A percentile compares a stretch with the other conserved stretches of the same genome.
phyloP scores from a whole-genome alignment of 2,329 filamentous ascomycete species.

The Ophiocordyceps camponoti-leonardi region DNA sequence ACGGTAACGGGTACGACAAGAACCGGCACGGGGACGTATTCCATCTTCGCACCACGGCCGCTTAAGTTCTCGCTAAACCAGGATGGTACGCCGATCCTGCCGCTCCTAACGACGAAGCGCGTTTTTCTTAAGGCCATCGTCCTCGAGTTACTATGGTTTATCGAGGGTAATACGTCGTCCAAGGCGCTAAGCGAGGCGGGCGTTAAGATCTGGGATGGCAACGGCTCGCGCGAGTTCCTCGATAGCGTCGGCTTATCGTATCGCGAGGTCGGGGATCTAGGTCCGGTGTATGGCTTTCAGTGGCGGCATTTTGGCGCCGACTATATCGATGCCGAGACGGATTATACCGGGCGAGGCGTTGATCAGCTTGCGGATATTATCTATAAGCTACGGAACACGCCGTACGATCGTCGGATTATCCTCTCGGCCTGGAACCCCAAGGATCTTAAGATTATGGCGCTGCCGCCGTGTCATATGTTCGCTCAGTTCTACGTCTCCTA shows the following conservation, averaged over 20 bases:
- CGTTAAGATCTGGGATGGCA: slow-evolving; percentile 97
- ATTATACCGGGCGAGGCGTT: slow-evolving; percentile 78
- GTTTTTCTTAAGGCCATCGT: slow-evolving; percentile 85
- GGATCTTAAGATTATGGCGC: slow-evolving; percentile 72
- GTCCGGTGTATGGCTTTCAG: slow-evolving; percentile 95
- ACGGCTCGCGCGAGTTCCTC: slow-evolving; percentile 78
- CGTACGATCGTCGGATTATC: slow-evolving; percentile 81
- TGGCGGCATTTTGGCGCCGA: slow-evolving; percentile 96
- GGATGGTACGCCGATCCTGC: slow-evolving; percentile 48
- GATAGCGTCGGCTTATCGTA: slow-evolving; percentile 69
- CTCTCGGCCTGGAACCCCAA: slow-evolving; percentile 87
- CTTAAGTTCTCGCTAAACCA: slow-evolving; percentile 73
- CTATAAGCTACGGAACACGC: slow-evolving; percentile 63
- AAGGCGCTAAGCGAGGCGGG: slow-evolving; percentile 58
- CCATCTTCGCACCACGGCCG: slow-evolving; percentile 72
- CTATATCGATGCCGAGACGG: slow-evolving; percentile 60
- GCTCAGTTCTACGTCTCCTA: slow-evolving; percentile 88
- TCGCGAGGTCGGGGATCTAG: slow-evolving; percentile 75
- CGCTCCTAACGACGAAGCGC: slow-evolving; percentile 91
- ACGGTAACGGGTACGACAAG: slow-evolving; percentile 20
- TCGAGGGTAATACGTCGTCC: slow-evolving; percentile 70
- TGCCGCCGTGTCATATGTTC: slow-evolving; percentile 95
- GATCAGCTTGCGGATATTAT: slow-evolving; percentile 90
- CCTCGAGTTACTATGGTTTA: slow-evolving; percentile 90
- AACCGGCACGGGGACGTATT: slow-evolving; percentile 84